phyloP scores from a whole-genome alignment of 2,329 filamentous ascomycete genomes.

The Fusarium dlaminii region DNA sequence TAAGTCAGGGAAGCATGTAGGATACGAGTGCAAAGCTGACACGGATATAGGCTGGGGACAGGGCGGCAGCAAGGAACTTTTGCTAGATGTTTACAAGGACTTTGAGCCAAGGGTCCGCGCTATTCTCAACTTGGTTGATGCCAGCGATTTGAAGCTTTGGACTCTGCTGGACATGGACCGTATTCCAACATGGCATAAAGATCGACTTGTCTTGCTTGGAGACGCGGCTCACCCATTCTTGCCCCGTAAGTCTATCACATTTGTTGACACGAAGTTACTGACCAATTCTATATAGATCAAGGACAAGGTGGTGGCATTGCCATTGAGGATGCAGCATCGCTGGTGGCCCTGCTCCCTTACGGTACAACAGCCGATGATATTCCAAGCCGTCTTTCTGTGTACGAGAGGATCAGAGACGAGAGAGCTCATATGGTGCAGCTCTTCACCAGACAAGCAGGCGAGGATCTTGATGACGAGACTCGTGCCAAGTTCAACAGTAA shows the following conservation, averaged over 20 bases:
- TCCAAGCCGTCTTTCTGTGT: conserved; percentile 65
- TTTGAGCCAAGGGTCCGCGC: conserved; percentile 54
- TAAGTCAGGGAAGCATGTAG: fast-evolving
- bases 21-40: not conserved
- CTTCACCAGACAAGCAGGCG: conserved; percentile 62
- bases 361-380: conserved; percentile 58
- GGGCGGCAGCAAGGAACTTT: conserved; percentile 47
- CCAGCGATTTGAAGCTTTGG: conserved; percentile 63
- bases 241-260: conserved; percentile 45
- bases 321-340: conserved; percentile 72
- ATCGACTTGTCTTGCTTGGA: conserved; percentile 66
- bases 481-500: conserved; percentile 53
- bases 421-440: conserved; percentile 68
- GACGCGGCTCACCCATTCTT: conserved; percentile 76
- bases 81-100: conserved; percentile 52
- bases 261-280: fast-evolving
- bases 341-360: conserved; percentile 64
- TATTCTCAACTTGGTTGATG: conserved; percentile 55
- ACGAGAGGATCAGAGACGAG: conserved; percentile 65
- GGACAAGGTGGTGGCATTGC: conserved; percentile 62
- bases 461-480: conserved; percentile 53
- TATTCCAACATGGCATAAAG: conserved; percentile 64
- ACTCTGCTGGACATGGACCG: conserved; percentile 69
- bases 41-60: conserved; percentile 52
- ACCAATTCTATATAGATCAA: not conserved